A percentile compares a stretch with the other conserved stretches of the same genome.
These are phyloP conservation scores for Apophysomyces variabilis DNA, from an alignment of 371 early-diverging fungal species.

Conservation along the genomic window DNA sequence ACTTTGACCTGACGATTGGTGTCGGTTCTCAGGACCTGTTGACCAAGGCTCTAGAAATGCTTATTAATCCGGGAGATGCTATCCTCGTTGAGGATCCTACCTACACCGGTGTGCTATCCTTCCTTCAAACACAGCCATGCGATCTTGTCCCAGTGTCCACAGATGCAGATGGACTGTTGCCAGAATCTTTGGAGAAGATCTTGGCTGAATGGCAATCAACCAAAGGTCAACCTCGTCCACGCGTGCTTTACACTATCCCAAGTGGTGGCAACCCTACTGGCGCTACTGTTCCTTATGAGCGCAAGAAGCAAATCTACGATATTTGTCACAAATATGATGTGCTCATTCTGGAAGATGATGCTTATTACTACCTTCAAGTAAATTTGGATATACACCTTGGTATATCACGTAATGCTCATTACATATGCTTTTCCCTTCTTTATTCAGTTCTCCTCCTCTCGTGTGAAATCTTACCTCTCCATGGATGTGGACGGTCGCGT, in stretches of 20 bases:
- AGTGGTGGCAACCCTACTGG: constrained; percentile 81
- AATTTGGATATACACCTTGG: neutral
- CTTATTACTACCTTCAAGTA: constrained; percentile 79
- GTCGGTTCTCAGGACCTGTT: constrained; percentile 80
- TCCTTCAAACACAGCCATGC: constrained; percentile 66
- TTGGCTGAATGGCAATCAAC: constrained; percentile 50
- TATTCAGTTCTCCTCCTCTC: constrained; percentile 25
- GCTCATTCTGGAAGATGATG: constrained; percentile 81
- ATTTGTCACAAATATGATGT: constrained; percentile 67
- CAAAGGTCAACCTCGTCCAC: constrained; percentile 51
- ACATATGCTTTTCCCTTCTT: neutral
- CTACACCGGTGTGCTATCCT: constrained; percentile 78
- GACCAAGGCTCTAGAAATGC: constrained; percentile 78
- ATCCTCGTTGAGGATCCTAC: constrained; percentile 77
- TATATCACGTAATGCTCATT: neutral
- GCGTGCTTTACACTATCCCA: constrained; percentile 65
- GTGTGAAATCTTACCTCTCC: constrained; percentile 72
- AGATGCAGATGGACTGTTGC: constrained; percentile 59
- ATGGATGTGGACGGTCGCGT: constrained; percentile 83
- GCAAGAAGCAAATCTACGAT: constrained; percentile 67
- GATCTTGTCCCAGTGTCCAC: constrained; percentile 67
- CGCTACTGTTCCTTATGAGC: constrained; percentile 60
- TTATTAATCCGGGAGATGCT: constrained; percentile 64
- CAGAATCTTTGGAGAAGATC: constrained; percentile 52
- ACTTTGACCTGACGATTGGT: constrained; percentile 72